Percentiles rank a stretch among this genome's conserved stretches.
phyloP scores from a whole-genome alignment of 257 asterid genomes.

The Solanum bulbocastanum region DNA sequence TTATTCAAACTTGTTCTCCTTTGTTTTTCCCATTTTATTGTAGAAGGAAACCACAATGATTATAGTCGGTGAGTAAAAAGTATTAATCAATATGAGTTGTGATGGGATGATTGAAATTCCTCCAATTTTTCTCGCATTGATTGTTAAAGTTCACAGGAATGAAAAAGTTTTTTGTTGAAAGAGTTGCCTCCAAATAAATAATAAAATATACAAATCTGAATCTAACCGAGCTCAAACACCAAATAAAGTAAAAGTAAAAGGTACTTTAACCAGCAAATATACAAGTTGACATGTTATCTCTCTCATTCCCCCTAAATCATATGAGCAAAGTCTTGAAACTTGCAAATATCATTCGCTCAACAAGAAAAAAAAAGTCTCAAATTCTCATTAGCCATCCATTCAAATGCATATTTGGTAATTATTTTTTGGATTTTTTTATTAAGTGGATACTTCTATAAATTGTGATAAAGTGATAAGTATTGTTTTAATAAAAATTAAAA shows the following conservation, averaged over 20 bases:
- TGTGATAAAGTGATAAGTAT: background rate
- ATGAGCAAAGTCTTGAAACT: background rate
- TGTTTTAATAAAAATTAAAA: background rate
- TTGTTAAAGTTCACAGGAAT: background rate
- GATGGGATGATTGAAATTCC: background rate
- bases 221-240: background rate
- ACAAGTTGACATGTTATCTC: background rate
- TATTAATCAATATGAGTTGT: no score
- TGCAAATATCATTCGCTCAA: background rate
- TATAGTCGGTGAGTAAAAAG: background rate
- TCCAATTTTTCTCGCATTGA: no score
- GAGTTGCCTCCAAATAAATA: no score
- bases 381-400: background rate
- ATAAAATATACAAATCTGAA: no score
- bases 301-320: background rate
- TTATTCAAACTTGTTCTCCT: background rate
- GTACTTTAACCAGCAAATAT: background rate
- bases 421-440: no score
- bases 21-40: background rate
- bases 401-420: no score
- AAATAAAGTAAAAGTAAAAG: fast-evolving
- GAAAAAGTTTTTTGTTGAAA: no score
- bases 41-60: background rate
- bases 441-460: no score
- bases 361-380: background rate